Evolutionary conservation across 73 alveolate species (phyloP), one percentile per base, ranked within the genome.

Genomic region (Paramecium biaurelia): DNA sequence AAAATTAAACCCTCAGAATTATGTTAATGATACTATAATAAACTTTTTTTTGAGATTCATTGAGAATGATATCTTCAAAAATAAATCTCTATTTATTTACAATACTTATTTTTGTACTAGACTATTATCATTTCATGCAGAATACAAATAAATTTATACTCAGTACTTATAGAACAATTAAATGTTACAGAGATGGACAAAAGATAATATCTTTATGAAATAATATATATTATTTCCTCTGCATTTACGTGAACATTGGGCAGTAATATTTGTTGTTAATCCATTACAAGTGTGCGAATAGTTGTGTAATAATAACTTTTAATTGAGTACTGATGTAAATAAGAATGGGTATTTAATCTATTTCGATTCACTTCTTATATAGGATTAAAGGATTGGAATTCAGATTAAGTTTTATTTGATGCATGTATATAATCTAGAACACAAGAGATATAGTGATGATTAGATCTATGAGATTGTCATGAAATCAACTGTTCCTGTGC

Each of bases 221-320:
- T 12, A 45, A 42, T 79, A 41, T 23, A 20, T 79, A 6, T 24
- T 79, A 10, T 79, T 79, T 47, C 90, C 90, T 5, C 26, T 79
- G 11, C 90, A 79, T 47, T 47, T 79, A 79, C 47, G 56, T 11
- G 90, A 79, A 47, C 90, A 79, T 79, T 79, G 90, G 90, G 90
- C 90, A 20, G 90, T 79, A 10, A 41, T 79, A 45, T 43, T 79
- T 79, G 90, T 79, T 20, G 90, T 79, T 4, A 79, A 79, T 79
- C 90, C 90, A 79, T 42, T 42, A 20, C 23, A 21, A 43, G 47
- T 79, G 11, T 79, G 90, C 56, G 90, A 79, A 79, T 5, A 79
- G 12, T 42, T 79, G 45, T 41, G 84, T 63, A 53, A 53, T 53
- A 53, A 53, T 53, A 53, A 53, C 68, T 53, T 1, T 53, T 53